phyloP scores from a whole-genome alignment of 345 rosid species.

The Citrus hindsii region DNA sequence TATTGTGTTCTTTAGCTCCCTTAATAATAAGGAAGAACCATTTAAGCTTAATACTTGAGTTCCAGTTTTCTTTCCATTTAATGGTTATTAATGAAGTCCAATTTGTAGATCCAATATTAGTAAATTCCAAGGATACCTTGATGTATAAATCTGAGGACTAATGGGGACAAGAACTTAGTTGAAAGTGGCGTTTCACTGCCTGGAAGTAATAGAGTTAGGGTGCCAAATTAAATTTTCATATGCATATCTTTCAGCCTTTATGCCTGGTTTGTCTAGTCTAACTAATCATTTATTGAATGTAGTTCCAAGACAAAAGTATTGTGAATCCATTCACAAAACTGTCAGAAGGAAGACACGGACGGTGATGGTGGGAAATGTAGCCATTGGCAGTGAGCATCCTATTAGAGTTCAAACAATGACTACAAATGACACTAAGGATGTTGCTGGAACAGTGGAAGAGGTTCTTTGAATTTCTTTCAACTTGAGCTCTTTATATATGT shows the following conservation, averaged over 20 bases:
- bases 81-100: not conserved
- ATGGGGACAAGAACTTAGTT: not conserved
- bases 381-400: slow-evolving; percentile 93
- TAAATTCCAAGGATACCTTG: not conserved
- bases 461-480: slow-evolving; percentile 31
- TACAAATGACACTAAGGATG: slow-evolving; percentile 82
- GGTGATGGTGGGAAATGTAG: slow-evolving; percentile 92
- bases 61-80: not conserved
- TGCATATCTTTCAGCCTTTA: slow-evolving; percentile 1
- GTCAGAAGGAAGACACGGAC: slow-evolving; percentile 89
- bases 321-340: slow-evolving; percentile 83
- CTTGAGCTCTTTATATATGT: not conserved
- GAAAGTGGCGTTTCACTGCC: not conserved
- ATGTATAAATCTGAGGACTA: not conserved
- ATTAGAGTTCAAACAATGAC: slow-evolving; percentile 97
- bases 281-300: slow-evolving; percentile 18
- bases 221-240: not conserved
- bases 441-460: slow-evolving; percentile 92
- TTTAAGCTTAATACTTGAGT: not conserved
- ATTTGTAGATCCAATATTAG: not conserved
- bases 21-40: not conserved
- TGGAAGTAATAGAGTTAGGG: not conserved
- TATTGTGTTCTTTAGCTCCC: not conserved
- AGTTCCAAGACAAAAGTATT: slow-evolving; percentile 96
- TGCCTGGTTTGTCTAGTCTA: slow-evolving; percentile 4